Conservation (phyloP, 805 yeast species). For the Nakazawaea siamensis region DNA sequence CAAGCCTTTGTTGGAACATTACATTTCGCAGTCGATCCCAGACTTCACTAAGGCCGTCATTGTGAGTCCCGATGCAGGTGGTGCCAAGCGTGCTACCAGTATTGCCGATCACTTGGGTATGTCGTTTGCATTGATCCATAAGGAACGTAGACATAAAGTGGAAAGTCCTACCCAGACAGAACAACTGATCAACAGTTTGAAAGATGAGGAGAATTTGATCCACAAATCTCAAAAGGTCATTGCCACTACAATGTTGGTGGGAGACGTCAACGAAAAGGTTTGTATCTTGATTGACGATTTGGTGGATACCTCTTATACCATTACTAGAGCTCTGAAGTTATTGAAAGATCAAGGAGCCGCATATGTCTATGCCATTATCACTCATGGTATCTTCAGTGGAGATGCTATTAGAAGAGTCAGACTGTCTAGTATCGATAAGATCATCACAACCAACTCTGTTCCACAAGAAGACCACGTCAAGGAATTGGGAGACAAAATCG, state of each 20-base stretch:
- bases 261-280: conserved; percentile 79
- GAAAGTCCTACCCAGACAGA: conserved; percentile 23
- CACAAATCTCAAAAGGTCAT: conserved; percentile 24
- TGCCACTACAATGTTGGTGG: conserved; percentile 92
- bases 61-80: conserved; percentile 98
- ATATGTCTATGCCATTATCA: conserved; percentile 76
- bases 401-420: conserved; percentile 73
- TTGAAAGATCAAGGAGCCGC: conserved; percentile 90
- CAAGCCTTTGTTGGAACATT: conserved; percentile 79
- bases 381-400: conserved; percentile 91
- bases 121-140: conserved; percentile 91
- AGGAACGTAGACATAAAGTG: conserved; percentile 63
- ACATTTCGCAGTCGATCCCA: conserved; percentile 73
- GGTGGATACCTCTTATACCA: conserved; percentile 88
- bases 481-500: conserved; percentile 54
- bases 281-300: conserved; percentile 93
- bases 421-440: conserved; percentile 66
- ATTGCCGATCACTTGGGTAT: conserved; percentile 86
- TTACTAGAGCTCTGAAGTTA: conserved; percentile 85
- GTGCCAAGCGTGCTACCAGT: conserved; percentile 94
- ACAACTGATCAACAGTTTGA: conserved; percentile 15
- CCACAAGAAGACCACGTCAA: conserved; percentile 63
- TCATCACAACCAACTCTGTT: conserved; percentile 85
- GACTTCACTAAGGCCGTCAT: conserved; percentile 76
- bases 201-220: conserved; percentile 14